phyloP scores from a whole-genome alignment of 1,139 yeast species.

The Waltiozyma sp. region DNA sequence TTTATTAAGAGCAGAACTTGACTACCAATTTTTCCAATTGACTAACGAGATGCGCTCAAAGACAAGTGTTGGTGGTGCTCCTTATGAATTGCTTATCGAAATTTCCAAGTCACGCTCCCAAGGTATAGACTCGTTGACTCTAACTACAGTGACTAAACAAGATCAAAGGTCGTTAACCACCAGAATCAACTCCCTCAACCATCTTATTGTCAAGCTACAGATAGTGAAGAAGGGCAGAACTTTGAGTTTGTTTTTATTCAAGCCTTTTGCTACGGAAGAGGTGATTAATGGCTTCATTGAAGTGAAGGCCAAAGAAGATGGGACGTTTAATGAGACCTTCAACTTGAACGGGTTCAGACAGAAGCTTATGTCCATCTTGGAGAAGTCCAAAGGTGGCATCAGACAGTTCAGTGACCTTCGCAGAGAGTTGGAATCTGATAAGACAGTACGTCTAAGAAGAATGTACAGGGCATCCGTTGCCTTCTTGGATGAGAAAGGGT shows the following conservation, averaged over 20 bases:
- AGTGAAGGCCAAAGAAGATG: constrained; percentile 6
- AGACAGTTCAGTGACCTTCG: constrained; percentile 59
- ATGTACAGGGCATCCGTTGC: constrained; percentile 42
- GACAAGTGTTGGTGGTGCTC: constrained; percentile 28
- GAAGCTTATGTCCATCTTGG: constrained; percentile 42
- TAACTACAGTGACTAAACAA: constrained; percentile 48
- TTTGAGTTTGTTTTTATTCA: constrained; percentile 38
- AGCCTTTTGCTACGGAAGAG: constrained; percentile 22
- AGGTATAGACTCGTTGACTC: constrained; percentile 50
- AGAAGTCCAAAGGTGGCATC: constrained; percentile 55
- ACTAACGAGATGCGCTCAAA: constrained; percentile 31
- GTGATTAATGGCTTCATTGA: constrained; percentile 13
- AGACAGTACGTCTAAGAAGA: constrained; percentile 31
- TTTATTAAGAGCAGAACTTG: constrained; percentile 25
- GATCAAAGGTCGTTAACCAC: constrained; percentile 64
- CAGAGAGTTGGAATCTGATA: constrained; percentile 46
- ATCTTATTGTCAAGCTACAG: constrained; percentile 34
- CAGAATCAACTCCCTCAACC: constrained; percentile 41
- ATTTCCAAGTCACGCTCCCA: constrained; percentile 42
- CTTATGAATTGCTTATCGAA: constrained; percentile 31
- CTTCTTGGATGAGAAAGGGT: constrained; percentile 40
- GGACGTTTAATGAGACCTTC: constrained; percentile 19
- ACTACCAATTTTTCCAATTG: constrained; percentile 29
- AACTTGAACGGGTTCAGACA: constrained; percentile 28
- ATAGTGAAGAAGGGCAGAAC: constrained; percentile 36